Evolutionary conservation across 2,329 filamentous ascomycete species (phyloP).

Genomic region (Coniella vitis): DNA sequence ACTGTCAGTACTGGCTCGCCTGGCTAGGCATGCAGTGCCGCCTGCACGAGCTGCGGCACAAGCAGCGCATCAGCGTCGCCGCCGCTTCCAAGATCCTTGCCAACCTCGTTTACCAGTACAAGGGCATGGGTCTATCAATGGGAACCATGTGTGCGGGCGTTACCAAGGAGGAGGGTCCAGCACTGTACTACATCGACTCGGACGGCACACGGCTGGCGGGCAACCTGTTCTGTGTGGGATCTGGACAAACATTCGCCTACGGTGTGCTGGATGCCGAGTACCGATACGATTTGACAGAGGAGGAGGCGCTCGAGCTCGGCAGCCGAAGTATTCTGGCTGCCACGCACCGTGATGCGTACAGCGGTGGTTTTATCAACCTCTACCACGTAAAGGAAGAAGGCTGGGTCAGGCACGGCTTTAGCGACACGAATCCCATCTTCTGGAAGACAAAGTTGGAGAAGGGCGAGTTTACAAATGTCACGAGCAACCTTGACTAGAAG

Average conservation of each 20-base stretch:
- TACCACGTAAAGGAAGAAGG: constrained; percentile 99
- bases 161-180: constrained; percentile 88
- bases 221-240: constrained; percentile 97
- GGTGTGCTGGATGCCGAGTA: constrained; percentile 97
- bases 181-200: constrained; percentile 97
- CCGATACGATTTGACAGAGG: constrained; percentile 75
- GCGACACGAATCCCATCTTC: constrained; percentile 97
- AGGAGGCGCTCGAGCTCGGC: constrained; percentile 87
- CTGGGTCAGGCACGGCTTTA: constrained; percentile 98
- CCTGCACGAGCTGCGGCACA: constrained; percentile 97
- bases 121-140: constrained; percentile 98
- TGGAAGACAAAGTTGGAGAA: constrained; percentile 99
- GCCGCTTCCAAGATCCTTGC: constrained; percentile 97
- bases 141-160: constrained; percentile 99
- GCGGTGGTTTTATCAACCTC: constrained; percentile 95
- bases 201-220: constrained; percentile 89
- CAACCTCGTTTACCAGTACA: constrained; percentile 97
- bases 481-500: constrained; percentile 59
- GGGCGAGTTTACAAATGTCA: constrained; percentile 97
- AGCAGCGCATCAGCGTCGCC: constrained; percentile 95
- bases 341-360: constrained; percentile 97
- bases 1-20: constrained; percentile 99
- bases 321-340: constrained; percentile 89
- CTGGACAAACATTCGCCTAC: constrained; percentile 97
- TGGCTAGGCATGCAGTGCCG: constrained; percentile 99